Evolutionary conservation across 176 grass and related monocot genomes (phyloP), one percentile per base, ranked within the genome.

Genomic region (Carex pumila): DNA sequence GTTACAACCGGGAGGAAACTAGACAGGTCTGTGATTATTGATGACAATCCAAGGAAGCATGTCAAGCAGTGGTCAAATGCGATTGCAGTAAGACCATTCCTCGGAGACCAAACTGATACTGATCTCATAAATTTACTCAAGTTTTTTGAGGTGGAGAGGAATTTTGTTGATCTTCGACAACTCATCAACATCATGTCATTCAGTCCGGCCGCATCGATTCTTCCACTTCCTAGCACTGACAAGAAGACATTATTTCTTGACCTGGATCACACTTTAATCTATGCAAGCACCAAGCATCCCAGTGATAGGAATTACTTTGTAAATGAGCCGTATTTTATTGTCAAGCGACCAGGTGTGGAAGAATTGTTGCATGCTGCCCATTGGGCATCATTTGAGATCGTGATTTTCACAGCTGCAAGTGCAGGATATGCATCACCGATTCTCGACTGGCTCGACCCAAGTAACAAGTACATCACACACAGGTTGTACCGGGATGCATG

Each of bases 161-260:
- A 30, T 4, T 78, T 55, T 15, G 0, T 25, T 2, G 73, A 78
- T 78, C 73, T 78, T 14, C 45, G 73, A 9, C 9, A 78, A 14
- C 49, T 56, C 12, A 56, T 78, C 54, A 72, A 72, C n/a, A 49
- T 72, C 41, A 21, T 41, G 29, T 49, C 43, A 49, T 47, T 72
- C 18, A 21, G 39, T 47, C 39, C 32, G 1, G 39, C 32, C 69
- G 47, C 22, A 72, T 50, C 18, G 3, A 72, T 12, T 21, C 41
- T 72, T 72, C 69, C 69, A 49, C 76, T 80, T 60, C 53, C 76
- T 14, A 55, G 54, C 60, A 58, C 76, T 5, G 76, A 80, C 53
- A 80, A 80, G 45, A 80, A 80, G 53, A 80, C 76, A 37, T 29
- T 80, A 52, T 80, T 80, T 60, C 50, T 80, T 3, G 76, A 80